phyloP scores from a whole-genome alignment of 306 rosid species.

The Sophora flavescens region DNA sequence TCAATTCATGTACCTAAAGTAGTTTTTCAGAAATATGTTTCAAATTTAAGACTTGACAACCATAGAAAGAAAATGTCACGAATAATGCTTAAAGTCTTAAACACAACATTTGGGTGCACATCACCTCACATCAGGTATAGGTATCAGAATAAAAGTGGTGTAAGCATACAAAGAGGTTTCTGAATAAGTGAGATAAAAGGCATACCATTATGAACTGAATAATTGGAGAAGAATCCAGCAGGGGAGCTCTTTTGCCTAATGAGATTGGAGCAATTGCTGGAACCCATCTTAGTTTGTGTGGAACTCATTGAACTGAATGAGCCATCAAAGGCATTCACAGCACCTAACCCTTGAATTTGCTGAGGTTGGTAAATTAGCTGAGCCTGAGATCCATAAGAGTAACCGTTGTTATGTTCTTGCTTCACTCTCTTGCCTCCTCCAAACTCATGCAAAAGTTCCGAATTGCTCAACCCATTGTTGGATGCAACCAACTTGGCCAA shows the following conservation, averaged over 20 bases:
- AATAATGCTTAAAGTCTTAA: not conserved
- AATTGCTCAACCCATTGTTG: slow-evolving; percentile 46
- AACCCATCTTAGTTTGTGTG: slow-evolving; percentile 48
- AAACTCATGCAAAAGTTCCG: slow-evolving; percentile 35
- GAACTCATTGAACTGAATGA: slow-evolving; percentile 53
- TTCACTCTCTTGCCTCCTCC: slow-evolving; percentile 54
- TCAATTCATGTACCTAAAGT: not conserved
- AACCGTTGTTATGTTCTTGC: slow-evolving; percentile 54
- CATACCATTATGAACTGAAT: slow-evolving; percentile 63
- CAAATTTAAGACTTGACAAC: not conserved
- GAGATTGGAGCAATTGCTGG: slow-evolving; percentile 58
- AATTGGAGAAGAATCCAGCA: slow-evolving; percentile 65
- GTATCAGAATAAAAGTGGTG: not conserved
- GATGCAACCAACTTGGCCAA: slow-evolving; percentile 56
- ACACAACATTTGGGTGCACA: not conserved
- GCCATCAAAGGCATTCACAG: slow-evolving; percentile 48
- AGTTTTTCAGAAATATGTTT: not conserved
- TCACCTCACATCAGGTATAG: not conserved
- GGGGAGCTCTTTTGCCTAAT: slow-evolving; percentile 81
- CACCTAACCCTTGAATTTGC: slow-evolving; percentile 46
- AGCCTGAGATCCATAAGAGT: slow-evolving; percentile 49
- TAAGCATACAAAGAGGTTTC: not conserved
- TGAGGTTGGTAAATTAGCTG: slow-evolving; percentile 56
- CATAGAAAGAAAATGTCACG: not conserved
- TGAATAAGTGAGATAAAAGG: too few relatives aligned